A percentile compares a stretch with the other conserved stretches of the same genome.
phyloP scores from a whole-genome alignment of 2,329 filamentous ascomycete genomes.

The Drechslera avenae region DNA sequence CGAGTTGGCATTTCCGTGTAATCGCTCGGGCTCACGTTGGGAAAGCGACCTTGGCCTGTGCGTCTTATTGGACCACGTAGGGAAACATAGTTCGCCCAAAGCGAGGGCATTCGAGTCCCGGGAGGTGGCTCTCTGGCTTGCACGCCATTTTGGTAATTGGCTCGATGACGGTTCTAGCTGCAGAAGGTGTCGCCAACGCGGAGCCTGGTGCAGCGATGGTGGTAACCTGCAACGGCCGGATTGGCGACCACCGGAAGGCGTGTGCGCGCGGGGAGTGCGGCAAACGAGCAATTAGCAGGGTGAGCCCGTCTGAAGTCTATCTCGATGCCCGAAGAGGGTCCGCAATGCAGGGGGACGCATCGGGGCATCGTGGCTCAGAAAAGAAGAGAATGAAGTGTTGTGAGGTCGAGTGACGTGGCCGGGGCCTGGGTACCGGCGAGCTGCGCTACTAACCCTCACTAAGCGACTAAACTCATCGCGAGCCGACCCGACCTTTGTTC shows the following conservation, averaged over 20 bases:
- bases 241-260: conserved; percentile 20
- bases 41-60: conserved; percentile 32
- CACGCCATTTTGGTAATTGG: conserved; percentile 33
- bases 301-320: conserved; percentile 22
- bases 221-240: conserved; percentile 25
- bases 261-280: conserved; percentile 30
- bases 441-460: conserved; percentile 13
- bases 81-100: conserved; percentile 33
- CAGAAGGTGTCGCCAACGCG: conserved; percentile 31
- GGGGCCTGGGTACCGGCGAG: conserved; percentile 19
- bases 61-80: conserved; percentile 47
- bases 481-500: conserved; percentile 27
- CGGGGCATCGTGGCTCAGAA: conserved; percentile 26
- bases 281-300: conserved; percentile 23
- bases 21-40: conserved; percentile 30
- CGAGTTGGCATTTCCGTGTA: conserved; percentile 37
- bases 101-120: conserved; percentile 35
- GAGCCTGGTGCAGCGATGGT: conserved; percentile 34
- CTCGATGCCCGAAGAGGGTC: conserved; percentile 29
- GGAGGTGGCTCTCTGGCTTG: conserved; percentile 31
- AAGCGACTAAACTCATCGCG: conserved; percentile 21
- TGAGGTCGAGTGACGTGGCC: conserved; percentile 40
- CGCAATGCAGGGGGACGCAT: conserved; percentile 37
- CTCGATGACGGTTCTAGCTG: conserved; percentile 31
- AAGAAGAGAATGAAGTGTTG: conserved; percentile 23